Evolutionary conservation across 2,329 filamentous ascomycete genomes (phyloP), one percentile per base, ranked within the genome.

Genomic region (Rhexocercosporidium sp.): DNA sequence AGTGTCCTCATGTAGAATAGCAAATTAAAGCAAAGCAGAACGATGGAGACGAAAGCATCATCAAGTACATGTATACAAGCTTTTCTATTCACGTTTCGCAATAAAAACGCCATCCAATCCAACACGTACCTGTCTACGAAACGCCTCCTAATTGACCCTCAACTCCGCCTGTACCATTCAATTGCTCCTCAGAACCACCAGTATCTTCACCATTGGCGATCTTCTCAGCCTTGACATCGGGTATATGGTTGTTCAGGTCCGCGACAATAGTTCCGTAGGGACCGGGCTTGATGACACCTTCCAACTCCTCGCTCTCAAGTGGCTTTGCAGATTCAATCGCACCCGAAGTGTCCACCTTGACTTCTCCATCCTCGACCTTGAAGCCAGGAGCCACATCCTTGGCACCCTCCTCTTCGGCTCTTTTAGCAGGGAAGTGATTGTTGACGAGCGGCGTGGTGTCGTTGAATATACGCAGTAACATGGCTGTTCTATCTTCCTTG

Each of bases 401-500:
- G 3, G 6, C 34, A 3, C 46, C 63, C 25, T 68, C 68, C 46
- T 62, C 68, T 16, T 66, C 71, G 7, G 64, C 71, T 39, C 71
- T 73, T 39, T 77, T 71, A 8, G 60, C 66, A 1, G 72, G 73
- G 46, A 77, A 70, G 9, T 79, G 77, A 62, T 83, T 85, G 77
- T 76, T 96, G 70, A 97, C 86, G 57, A 97, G 84, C 3, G 93
- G 93, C 0, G 92, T 91, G 31, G 91, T 91, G 74, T 98, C 95
- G 77, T 97, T 96, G 82, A 91, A 99, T 68, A 99, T 84, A 25
- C 96, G 86, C 70, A 98, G 84, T 73, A 98, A 82, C 93, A 98
- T 96, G 0, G 96, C 96, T 27, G 89, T 90, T 18, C 96, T 88
- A 72, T 99, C 96, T 79, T 99, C 96, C 83, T 99, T 99, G 59